phyloP scores from a whole-genome alignment of 768 basidiomycete genomes.

The Phaeotremella skinneri region DNA sequence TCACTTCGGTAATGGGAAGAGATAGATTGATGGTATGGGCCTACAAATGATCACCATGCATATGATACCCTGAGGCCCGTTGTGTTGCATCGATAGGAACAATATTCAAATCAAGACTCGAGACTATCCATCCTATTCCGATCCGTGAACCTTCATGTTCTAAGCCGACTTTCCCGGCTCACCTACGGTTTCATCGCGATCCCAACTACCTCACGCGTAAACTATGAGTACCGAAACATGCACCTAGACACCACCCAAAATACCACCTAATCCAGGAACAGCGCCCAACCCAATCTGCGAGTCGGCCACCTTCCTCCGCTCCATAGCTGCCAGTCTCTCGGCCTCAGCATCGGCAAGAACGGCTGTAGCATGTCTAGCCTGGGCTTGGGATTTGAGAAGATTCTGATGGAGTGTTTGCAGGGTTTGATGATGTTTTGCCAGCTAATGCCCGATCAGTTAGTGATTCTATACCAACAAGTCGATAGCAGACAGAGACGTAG shows the following conservation, averaged over 20 bases:
- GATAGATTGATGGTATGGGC: too few relatives aligned
- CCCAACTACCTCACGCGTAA: too few relatives aligned
- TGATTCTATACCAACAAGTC: not conserved
- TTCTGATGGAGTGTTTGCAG: slow-evolving; percentile 9
- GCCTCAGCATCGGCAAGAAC: slow-evolving; percentile 40
- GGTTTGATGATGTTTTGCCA: slow-evolving; percentile 21
- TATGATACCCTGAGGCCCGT: too few relatives aligned
- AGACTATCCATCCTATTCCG: too few relatives aligned
- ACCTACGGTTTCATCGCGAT: too few relatives aligned
- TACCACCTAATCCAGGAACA: not conserved
- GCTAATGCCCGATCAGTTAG: slow-evolving; percentile 11
- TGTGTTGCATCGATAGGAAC: too few relatives aligned
- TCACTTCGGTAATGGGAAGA: too few relatives aligned
- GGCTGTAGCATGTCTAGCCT: slow-evolving; percentile 22
- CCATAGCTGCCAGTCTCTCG: slow-evolving; percentile 32
- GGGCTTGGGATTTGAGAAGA: slow-evolving; percentile 23
- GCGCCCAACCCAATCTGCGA: slow-evolving; percentile 22
- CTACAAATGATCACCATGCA: too few relatives aligned
- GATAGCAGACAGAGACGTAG: too few relatives aligned
- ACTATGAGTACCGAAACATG: not conserved
- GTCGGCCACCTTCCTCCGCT: slow-evolving; percentile 34
- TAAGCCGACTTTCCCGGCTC: too few relatives aligned
- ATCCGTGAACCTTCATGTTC: too few relatives aligned
- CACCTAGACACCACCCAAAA: not conserved
- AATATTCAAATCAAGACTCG: too few relatives aligned